Evolutionary conservation across 2,329 filamentous ascomycete genomes (phyloP), one percentile per base, ranked within the genome.

Genomic region (Aspergillus nomiae): DNA sequence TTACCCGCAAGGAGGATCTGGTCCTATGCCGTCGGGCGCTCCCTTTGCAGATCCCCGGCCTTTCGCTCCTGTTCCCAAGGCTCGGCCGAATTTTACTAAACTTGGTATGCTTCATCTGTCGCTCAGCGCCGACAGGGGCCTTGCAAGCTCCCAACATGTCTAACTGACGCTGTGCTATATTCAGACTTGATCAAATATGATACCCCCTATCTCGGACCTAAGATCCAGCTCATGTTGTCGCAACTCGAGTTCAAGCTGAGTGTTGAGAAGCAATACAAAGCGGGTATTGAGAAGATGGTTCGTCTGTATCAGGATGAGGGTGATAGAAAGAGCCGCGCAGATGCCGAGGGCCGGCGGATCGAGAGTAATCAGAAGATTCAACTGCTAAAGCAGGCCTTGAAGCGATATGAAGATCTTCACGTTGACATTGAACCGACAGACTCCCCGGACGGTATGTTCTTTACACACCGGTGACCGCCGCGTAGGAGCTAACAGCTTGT

Each of bases 291-390:
- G 80, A 99, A 99, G 83, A 98, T 99, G 95, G 92, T 97, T 54
- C 92, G 95, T 77, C 84, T 99, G 41, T 99, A 99, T 76, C 90
- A 95, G 76, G 95, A 98, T 86, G 95, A 98, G 78, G 94, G 95
- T 34, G 95, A 99, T 76, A 89, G 94, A 71, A 97, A 97, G 84
- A 98, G 94, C 81, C 92, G 91, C 77, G 89, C 91, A 62, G 95
- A 99, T 78, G 95, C 95, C 48, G 93, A 96, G 71, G 92, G 90
- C 56, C 89, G 92, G 74, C 87, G 91, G 62, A 90, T 96, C 65
- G 95, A 99, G 81, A 98, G 94, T 81, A 97, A 94, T 77, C 94
- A 98, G 79, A 99, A 99, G 82, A 97, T 99, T 56, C 89, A 97
- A 72, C 85, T 99, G 67, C 83, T 99, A 68, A 97, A 96, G 81